Evolutionary conservation across 1,139 yeast species (phyloP), one percentile per base, ranked within the genome.

Genomic region (Sugiyamaella xylanicola): DNA sequence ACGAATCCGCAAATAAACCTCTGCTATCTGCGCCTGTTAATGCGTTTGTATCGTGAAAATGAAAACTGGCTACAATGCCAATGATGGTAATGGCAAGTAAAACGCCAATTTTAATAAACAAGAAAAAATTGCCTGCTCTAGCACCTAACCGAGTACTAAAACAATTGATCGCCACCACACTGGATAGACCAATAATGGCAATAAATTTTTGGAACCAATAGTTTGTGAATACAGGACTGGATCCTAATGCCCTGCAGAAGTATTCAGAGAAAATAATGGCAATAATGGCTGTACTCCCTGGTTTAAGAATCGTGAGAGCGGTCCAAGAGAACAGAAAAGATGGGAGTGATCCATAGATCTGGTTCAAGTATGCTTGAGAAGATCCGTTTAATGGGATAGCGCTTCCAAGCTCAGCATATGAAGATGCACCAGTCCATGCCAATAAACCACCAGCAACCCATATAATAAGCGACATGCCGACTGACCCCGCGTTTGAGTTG

Each of bases 351-450:
- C 77, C 77, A 54, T 67, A 75, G n/a, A 73, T 70, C 47, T 71
- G 72, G 41, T 66, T 67, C 50, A 75, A 56, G 50, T 75, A 75
- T 13, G 77, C 76, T 56, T 74, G 76, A 0, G 77, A 69, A 0
- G 77, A 75, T 3, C 78, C 78, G 56, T 73, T 74, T 11, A 68
- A 61, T 15, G 78, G 78, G 22, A 75, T 66, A 3, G 75, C 71
- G 40, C 73, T 64, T 7, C 78, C 78, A 13, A 75, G 63, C 57
- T 75, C 78, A 0, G 77, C 77, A 56, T 68, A 75, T 17, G 76
- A 72, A 2, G 76, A 68, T 0, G 78, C 78, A 1, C 78, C 78
- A 0, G 77, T 74, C 77, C 77, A 75, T 2, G 77, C 77, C 16
- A 75, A 63, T 35, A 72, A 56, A 1, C 78, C 78, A 4, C 77